Evolutionary conservation across 208 protist genomes (phyloP).

Genomic region (Crithidia sp.): DNA sequence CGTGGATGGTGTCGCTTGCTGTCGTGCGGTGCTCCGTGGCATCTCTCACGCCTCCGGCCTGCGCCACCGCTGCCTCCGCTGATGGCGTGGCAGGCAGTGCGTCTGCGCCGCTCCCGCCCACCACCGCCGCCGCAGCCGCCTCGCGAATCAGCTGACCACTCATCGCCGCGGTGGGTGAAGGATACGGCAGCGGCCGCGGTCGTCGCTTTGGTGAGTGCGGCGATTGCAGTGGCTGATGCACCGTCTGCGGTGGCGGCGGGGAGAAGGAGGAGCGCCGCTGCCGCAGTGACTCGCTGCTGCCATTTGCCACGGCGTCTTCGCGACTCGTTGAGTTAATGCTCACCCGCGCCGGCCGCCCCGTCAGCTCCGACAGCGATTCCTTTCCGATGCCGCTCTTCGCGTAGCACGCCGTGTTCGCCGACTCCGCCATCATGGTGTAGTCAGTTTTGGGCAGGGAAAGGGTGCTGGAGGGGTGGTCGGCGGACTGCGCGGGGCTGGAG

Average conservation of each 20-base stretch:
- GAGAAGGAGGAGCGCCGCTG: not conserved
- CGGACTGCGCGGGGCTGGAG: not conserved
- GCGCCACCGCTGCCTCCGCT: not conserved
- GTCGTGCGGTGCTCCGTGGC: not conserved
- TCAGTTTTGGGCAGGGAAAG: slow-evolving; percentile 13
- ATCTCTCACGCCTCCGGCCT: not conserved
- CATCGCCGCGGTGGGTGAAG: slow-evolving; percentile 12
- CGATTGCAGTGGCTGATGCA: no score
- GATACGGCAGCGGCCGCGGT: slow-evolving; percentile 22
- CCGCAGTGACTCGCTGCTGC: not conserved
- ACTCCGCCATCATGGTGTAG: slow-evolving; percentile 7
- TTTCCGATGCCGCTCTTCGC: slow-evolving; percentile 4
- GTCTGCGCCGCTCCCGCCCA: not conserved
- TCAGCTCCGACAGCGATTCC: slow-evolving; percentile 8
- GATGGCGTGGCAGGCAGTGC: no score
- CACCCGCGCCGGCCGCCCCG: not conserved
- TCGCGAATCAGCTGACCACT: slow-evolving; percentile 16
- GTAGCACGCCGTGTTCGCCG: slow-evolving; percentile 1
- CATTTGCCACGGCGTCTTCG: not conserved
- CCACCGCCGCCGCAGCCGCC: not conserved
- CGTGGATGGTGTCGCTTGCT: not conserved
- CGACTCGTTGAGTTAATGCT: not conserved
- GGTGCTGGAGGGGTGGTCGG: slow-evolving; percentile 12
- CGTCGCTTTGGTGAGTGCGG: slow-evolving; percentile 9
- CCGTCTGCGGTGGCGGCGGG: not conserved